phyloP scores from a whole-genome alignment of 192 early-diverging fungal genomes.

The Ramicandelaber brevisporus region DNA sequence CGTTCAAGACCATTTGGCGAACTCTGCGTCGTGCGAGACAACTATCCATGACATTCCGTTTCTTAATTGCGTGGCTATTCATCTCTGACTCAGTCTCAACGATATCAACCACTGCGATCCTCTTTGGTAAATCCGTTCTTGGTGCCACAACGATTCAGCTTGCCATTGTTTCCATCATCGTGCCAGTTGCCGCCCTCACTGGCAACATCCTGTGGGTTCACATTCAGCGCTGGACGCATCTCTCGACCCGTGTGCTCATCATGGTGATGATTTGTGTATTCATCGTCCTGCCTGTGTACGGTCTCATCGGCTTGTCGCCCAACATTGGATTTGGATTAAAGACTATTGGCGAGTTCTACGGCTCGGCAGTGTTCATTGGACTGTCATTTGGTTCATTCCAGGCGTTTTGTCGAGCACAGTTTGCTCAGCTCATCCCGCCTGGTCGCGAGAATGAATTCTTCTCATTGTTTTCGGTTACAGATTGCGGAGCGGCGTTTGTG shows the following conservation, averaged over 20 bases:
- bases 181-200: constrained; percentile 20
- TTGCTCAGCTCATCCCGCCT: constrained; percentile 29
- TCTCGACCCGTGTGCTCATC: constrained; percentile 22
- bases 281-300: constrained; percentile 28
- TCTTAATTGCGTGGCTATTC: constrained; percentile 41
- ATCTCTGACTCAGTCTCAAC: constrained; percentile 35
- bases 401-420: constrained; percentile 29
- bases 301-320: constrained; percentile 29
- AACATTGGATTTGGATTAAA: constrained; percentile 22
- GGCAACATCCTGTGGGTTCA: constrained; percentile 23
- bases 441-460: constrained; percentile 47
- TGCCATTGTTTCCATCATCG: constrained; percentile 26
- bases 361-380: constrained; percentile 27
- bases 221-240: constrained; percentile 17
- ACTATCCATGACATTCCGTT: constrained; percentile 26
- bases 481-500: constrained; percentile 40
- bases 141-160: constrained; percentile 16
- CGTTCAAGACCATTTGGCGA: constrained; percentile 13
- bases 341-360: constrained; percentile 24
- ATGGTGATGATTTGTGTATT: constrained; percentile 20
- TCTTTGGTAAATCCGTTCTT: constrained; percentile 28
- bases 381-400: constrained; percentile 32
- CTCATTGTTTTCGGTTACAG: constrained; percentile 34
- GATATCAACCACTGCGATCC: constrained; percentile 22
- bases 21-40: constrained; percentile 16